Base-by-base conservation (phyloP, 306 rosid genomes). In the Mucuna pruriens region DNA sequence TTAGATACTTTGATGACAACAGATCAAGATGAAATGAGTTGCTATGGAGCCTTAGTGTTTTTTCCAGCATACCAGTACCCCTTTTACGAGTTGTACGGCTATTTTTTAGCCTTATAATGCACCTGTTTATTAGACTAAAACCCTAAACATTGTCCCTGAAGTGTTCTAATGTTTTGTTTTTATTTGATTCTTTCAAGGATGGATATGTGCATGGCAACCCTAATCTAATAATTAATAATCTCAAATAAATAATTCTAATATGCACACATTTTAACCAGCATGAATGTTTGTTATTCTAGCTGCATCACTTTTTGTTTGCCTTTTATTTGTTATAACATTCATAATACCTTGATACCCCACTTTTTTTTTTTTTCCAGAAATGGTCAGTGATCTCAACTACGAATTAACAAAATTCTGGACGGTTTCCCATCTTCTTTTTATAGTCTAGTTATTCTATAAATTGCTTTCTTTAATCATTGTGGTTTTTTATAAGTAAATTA, bases 1-100 rank as follows among this genome's bases (percentile, higher is more conserved):
- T 73, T 51, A 72, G 58, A 71, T 64, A 12, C 73, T 39, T 39
- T 20, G 6, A 67, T 40, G 38, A 60, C 65, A 63, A 71, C 69
- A 42, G 51, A 78, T 83, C 31, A 46, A 60, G 74, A 46, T 70
- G 76, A 70, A 76, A 42, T 63, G 62, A 71, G 68, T 62, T 83
- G 42, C n/a, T 62, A 40, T 39, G 74, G 51, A 34, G 26, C 46
- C 52, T 45, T 23, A 8, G 71, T 74, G 26, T 66, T 44, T 33
- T 55, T 25, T 36, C 33, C 52, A 23, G 57, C 57, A 36, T 68
- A 61, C 58, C 10, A 6, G 12, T 38, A 25, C 49, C 20, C 26
- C 55, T 36, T 36, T 45, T 75, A 55, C 9, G 19, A 31, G 46
- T 76, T 82, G 55, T 46, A 10, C 45, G 44, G 45, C 23, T 22